Evolutionary conservation across 805 yeast species (phyloP).

Genomic region (Yarrowia deformans): DNA sequence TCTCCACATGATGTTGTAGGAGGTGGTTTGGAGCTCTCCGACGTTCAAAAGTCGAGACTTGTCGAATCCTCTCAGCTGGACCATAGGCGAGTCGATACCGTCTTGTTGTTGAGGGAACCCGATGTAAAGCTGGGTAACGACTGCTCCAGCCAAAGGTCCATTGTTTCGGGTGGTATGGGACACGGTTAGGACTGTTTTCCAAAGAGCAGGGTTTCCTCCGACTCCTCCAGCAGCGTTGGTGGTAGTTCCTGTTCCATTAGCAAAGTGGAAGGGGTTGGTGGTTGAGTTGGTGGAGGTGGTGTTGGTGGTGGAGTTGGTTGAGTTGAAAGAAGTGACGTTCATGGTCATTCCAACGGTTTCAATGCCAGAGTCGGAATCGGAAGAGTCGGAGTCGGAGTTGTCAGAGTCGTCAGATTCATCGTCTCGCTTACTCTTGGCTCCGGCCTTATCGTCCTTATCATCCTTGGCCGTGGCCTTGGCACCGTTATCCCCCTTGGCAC

Average conservation of each 20-base stretch:
- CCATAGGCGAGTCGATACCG: conserved; percentile 59
- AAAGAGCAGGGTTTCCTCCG: conserved; percentile 69
- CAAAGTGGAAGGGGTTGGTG: background rate
- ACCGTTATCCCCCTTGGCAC: background rate
- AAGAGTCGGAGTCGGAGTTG: no score
- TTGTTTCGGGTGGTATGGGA: conserved; percentile 57
- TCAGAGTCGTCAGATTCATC: background rate
- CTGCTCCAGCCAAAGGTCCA: conserved; percentile 58
- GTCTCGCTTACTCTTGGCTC: background rate
- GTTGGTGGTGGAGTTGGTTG: background rate
- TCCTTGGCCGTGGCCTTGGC: no score
- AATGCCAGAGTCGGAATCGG: background rate
- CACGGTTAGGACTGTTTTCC: conserved; percentile 60
- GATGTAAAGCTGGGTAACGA: conserved; percentile 61
- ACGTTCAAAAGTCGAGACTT: conserved; percentile 59
- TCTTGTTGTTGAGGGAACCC: conserved; percentile 54
- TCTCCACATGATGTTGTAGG: conserved; percentile 58
- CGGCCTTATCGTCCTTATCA: background rate
- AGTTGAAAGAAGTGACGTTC: background rate
- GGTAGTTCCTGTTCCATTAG: conserved; percentile 45
- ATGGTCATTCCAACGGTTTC: background rate
- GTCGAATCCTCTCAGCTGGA: conserved; percentile 64
- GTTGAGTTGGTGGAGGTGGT: background rate
- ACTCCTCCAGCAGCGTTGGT: conserved; percentile 52
- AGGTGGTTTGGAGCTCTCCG: conserved; percentile 47